These are phyloP conservation scores for Kwoniella dendrophila DNA, from an alignment of 768 basidiomycete genomes.

Conservation along the genomic window DNA sequence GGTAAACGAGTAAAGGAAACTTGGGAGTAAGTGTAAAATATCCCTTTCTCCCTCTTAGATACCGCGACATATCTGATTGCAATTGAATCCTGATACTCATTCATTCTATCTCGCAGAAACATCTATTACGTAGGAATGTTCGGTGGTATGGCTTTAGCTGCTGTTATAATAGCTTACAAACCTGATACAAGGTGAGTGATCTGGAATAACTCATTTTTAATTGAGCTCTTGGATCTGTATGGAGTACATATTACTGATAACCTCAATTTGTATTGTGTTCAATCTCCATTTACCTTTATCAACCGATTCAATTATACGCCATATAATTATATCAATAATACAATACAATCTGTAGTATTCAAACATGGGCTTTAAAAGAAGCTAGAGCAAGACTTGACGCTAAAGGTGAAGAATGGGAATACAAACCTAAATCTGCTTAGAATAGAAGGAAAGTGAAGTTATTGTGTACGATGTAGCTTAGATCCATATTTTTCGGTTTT, in stretches of 20 bases:
- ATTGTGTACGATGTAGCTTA: not conserved
- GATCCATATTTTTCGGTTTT: constrained; percentile 4
- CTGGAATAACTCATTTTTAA: not conserved
- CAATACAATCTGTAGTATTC: no score
- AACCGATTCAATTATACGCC: no score
- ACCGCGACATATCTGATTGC: not conserved
- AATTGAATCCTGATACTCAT: constrained; percentile 1
- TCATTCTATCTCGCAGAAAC: constrained; percentile 51
- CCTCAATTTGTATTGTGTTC: no score
- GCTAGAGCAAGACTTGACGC: constrained; percentile 88
- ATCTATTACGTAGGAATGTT: constrained; percentile 92
- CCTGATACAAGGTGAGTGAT: constrained; percentile 81
- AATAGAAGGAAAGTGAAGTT: not conserved
- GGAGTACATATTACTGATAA: no score
- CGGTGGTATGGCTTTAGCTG: constrained; percentile 75
- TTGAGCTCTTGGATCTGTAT: no score
- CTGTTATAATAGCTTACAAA: constrained; percentile 82
- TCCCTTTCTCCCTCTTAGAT: not conserved
- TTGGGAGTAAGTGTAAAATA: constrained; percentile 66
- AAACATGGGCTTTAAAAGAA: constrained; percentile 88
- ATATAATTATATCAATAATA: no score
- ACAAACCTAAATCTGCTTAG: constrained; percentile 61
- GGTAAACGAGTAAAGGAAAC: constrained; percentile 78
- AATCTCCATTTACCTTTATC: no score
- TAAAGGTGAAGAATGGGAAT: constrained; percentile 85